Evolutionary conservation across 2,329 filamentous ascomycete genomes (phyloP).

Genomic region (Clarireedia monteithiana): DNA sequence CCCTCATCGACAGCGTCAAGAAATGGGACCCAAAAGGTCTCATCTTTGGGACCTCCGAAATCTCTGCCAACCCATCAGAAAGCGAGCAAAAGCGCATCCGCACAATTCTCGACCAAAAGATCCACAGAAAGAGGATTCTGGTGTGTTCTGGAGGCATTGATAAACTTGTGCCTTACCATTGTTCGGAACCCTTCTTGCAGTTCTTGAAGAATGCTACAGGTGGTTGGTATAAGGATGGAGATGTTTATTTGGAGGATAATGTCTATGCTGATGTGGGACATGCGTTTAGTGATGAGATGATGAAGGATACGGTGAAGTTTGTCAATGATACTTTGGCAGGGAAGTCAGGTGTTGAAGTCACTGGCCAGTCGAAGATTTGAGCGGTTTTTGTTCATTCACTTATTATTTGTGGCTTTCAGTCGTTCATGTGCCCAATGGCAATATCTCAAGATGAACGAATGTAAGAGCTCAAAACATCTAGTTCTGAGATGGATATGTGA

Average conservation of each 20-base stretch:
- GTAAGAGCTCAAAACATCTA: too few species aligned
- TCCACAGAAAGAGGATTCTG: conserved; percentile 57
- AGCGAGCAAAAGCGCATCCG: conserved; percentile 38
- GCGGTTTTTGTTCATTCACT: not conserved
- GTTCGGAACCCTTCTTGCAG: conserved; percentile 50
- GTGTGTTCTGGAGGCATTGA: conserved; percentile 60
- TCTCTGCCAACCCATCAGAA: conserved; percentile 26
- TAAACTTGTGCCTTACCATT: conserved; percentile 62
- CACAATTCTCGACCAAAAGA: conserved; percentile 37
- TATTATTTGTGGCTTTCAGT: not conserved
- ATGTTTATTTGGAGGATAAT: conserved; percentile 53
- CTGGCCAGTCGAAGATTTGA: conserved; percentile 17
- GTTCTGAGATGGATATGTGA: too few species aligned
- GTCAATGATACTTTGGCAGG: conserved; percentile 36
- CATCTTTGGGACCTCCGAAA: conserved; percentile 48
- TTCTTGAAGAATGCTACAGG: conserved; percentile 49
- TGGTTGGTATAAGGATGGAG: conserved; percentile 46
- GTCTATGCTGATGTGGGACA: conserved; percentile 65
- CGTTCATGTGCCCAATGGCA: not conserved
- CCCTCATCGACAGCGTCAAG: conserved; percentile 55
- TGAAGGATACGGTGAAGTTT: conserved; percentile 56
- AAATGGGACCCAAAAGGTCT: conserved; percentile 69
- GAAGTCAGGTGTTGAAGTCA: not conserved
- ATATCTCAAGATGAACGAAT: not conserved
- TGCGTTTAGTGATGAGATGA: conserved; percentile 60